Conservation (phyloP, 768 basidiomycete species). For the Lactarius tabidus region DNA sequence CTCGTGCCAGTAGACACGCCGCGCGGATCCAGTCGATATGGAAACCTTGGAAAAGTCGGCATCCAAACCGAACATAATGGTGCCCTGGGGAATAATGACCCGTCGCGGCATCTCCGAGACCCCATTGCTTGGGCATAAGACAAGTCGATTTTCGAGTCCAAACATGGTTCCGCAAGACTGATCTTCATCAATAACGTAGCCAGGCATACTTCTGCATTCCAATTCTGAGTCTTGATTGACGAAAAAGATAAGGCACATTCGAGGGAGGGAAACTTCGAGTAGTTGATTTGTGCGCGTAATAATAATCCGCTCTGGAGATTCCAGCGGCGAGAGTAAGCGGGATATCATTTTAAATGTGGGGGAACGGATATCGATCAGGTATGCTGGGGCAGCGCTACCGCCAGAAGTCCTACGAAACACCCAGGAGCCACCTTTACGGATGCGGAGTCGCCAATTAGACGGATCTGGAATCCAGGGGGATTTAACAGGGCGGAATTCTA, state of each 20-base stretch:
- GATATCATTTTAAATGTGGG: neutral
- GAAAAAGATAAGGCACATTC: slow-evolving; percentile 40
- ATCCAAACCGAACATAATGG: neutral
- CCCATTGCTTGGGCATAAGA: neutral
- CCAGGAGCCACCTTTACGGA: neutral
- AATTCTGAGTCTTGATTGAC: slow-evolving; percentile 32
- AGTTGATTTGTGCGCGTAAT: neutral
- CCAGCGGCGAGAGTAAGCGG: neutral
- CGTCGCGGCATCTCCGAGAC: neutral
- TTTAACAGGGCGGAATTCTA: slow-evolving; percentile 30
- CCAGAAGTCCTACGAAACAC: neutral
- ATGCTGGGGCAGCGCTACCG: neutral
- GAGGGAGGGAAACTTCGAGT: slow-evolving; percentile 32
- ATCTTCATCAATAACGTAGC: slow-evolving; percentile 39
- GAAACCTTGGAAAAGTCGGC: neutral
- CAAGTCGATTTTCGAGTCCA: slow-evolving; percentile 37
- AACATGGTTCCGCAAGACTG: slow-evolving; percentile 45
- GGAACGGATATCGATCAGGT: slow-evolving; percentile 4
- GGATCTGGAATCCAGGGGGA: slow-evolving; percentile 28
- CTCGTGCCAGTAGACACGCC: slow-evolving; percentile 26
- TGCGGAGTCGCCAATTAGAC: neutral
- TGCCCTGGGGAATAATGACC: slow-evolving; percentile 13
- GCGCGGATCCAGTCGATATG: neutral
- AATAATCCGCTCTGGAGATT: neutral
- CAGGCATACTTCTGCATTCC: slow-evolving; percentile 39